A percentile compares a stretch with the other conserved stretches of the same genome.
Conservation (phyloP, 1,284 basidiomycete genomes). For the Rhodotorula mucilaginosa region DNA sequence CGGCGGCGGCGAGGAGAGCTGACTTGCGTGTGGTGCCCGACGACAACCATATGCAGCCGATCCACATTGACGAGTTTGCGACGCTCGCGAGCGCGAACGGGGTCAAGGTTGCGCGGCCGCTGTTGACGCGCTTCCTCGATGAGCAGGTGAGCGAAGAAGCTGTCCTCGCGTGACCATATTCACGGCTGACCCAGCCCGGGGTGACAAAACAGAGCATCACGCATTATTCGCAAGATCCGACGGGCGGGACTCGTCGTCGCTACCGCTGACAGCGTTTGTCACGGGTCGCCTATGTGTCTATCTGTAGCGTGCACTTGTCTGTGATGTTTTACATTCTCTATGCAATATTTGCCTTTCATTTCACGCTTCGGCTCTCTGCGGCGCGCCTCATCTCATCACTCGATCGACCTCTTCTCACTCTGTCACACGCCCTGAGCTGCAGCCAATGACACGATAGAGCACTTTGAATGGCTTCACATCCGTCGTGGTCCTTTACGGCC, state of each 20-base stretch:
- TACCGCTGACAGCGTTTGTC: conserved; percentile 1
- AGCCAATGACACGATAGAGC: neutral
- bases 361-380: neutral
- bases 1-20: neutral
- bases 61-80: conserved; percentile 60
- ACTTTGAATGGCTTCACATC: neutral
- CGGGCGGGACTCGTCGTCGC: conserved; percentile 25
- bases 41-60: conserved; percentile 53
- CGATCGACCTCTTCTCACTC: no score
- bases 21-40: no score
- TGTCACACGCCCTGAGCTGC: no score
- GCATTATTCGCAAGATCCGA: conserved; percentile 35
- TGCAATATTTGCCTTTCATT: neutral
- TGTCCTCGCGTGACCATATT: neutral
- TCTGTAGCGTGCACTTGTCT: no score
- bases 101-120: conserved; percentile 50
- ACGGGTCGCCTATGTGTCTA: no score
- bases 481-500: conserved; percentile 1
- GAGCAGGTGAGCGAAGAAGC: conserved; percentile 53
- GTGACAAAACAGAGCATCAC: conserved; percentile 27
- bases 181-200: no score
- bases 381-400: neutral
- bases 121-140: conserved; percentile 60
- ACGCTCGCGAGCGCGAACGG: conserved; percentile 48
- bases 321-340: no score